A percentile compares a stretch with the other conserved stretches of the same genome.
phyloP scores from a whole-genome alignment of 192 early-diverging fungal genomes.

The Phycomyces blakesleeanus region DNA sequence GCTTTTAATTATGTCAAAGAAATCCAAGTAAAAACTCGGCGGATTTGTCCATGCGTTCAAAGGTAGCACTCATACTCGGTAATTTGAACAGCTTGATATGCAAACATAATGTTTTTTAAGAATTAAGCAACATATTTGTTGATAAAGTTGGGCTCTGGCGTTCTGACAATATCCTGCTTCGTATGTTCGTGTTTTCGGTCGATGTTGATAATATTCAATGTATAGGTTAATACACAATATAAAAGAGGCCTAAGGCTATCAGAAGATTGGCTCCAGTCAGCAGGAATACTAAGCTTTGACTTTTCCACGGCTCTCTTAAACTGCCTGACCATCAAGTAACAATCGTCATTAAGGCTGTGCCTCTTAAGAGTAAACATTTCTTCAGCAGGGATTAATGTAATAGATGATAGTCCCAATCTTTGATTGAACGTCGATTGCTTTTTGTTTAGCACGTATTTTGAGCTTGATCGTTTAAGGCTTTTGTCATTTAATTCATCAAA shows the following conservation, averaged over 20 bases:
- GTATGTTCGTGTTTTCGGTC: not conserved
- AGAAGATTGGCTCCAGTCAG: not conserved
- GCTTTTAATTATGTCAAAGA: too few species aligned
- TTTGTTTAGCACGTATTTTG: not conserved
- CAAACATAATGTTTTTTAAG: not conserved
- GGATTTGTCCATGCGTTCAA: too few species aligned
- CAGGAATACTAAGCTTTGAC: slow-evolving; percentile 1
- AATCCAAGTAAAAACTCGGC: too few species aligned
- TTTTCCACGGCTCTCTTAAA: not conserved
- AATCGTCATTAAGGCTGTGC: not conserved
- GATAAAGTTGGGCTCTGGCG: not conserved
- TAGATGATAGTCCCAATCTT: slow-evolving; percentile 2
- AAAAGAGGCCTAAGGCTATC: not conserved
- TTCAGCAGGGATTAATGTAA: not conserved
- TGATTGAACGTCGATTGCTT: not conserved
- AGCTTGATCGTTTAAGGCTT: not conserved
- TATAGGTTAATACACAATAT: slow-evolving; percentile 1
- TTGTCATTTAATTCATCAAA: not conserved
- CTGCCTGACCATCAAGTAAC: not conserved
- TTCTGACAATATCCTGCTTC: not conserved
- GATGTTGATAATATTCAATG: slow-evolving; percentile 1
- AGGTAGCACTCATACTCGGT: too few species aligned
- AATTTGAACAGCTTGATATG: too few species aligned
- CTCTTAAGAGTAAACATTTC: not conserved
- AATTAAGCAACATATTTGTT: not conserved